These are phyloP conservation scores for Penicillium odoratum DNA, from an alignment of 495 filamentous ascomycete genomes.

Conservation along the genomic window DNA sequence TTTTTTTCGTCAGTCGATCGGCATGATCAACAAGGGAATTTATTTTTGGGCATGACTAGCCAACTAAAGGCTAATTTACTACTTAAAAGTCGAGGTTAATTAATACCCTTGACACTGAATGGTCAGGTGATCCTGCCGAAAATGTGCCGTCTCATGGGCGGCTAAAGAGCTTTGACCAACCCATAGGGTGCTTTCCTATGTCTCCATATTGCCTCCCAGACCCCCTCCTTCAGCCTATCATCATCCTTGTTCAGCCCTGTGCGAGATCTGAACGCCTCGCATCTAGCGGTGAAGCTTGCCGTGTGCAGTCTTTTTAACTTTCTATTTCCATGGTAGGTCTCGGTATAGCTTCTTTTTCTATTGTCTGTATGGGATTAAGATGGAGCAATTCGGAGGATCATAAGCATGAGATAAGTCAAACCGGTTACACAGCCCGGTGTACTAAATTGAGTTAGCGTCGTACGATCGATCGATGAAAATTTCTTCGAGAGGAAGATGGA, in stretches of 20 bases:
- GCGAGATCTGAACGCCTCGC: slow-evolving; percentile 17
- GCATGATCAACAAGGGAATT: slow-evolving; percentile 23
- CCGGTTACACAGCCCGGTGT: slow-evolving; percentile 1
- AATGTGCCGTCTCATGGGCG: not conserved
- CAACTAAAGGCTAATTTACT: not conserved
- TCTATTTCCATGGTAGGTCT: slow-evolving; percentile 1
- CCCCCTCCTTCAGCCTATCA: slow-evolving; percentile 13
- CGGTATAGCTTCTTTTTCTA: not conserved
- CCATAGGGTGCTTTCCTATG: slow-evolving; percentile 25
- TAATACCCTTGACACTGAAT: too few species aligned
- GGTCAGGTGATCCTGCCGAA: slow-evolving; percentile 5
- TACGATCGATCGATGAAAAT: not conserved
- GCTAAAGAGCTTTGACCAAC: slow-evolving; percentile 12
- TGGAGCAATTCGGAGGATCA: not conserved
- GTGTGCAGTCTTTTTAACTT: slow-evolving; percentile 11
- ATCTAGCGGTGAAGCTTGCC: slow-evolving; percentile 34
- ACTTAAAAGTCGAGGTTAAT: not conserved
- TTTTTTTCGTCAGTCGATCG: slow-evolving; percentile 16
- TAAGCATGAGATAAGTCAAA: not conserved
- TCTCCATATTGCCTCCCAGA: too few species aligned
- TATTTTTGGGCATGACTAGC: not conserved
- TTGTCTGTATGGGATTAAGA: not conserved
- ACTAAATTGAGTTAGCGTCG: slow-evolving; percentile 3
- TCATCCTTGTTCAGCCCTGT: not conserved
- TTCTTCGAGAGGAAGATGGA: not conserved